phyloP scores from a whole-genome alignment of 768 basidiomycete genomes.

The Mycena alexandri region DNA sequence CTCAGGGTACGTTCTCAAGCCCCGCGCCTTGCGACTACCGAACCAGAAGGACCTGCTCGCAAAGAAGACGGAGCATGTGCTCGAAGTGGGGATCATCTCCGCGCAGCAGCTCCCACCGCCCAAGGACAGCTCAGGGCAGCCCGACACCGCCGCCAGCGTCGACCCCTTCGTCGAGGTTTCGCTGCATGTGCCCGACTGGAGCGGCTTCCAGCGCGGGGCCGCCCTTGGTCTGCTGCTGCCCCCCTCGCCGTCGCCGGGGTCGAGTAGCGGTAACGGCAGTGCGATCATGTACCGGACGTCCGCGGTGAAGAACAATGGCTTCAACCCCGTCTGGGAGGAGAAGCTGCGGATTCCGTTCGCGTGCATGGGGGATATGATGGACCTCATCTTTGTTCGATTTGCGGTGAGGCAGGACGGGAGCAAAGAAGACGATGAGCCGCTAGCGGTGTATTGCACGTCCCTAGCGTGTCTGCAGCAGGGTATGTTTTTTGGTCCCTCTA shows the following conservation, averaged over 20 bases:
- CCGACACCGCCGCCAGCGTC: slow-evolving; percentile 65
- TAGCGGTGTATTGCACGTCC: slow-evolving; percentile 81
- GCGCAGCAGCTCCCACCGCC: slow-evolving; percentile 90
- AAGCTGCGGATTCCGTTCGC: slow-evolving; percentile 78
- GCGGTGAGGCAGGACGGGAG: slow-evolving; percentile 75
- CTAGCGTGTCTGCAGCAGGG: slow-evolving; percentile 81
- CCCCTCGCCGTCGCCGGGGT: slow-evolving; percentile 36
- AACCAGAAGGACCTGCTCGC: slow-evolving; percentile 67
- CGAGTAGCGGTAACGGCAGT: slow-evolving; percentile 44
- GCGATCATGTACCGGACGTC: slow-evolving; percentile 69
- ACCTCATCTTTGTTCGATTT: slow-evolving; percentile 88
- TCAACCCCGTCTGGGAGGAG: slow-evolving; percentile 93
- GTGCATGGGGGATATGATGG: slow-evolving; percentile 78
- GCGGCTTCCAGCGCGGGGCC: slow-evolving; percentile 25
- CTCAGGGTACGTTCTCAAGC: slow-evolving; percentile 92
- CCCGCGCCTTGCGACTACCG: slow-evolving; percentile 75
- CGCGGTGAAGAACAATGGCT: slow-evolving; percentile 86
- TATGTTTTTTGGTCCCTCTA: slow-evolving; percentile 43
- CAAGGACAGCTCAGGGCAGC: slow-evolving; percentile 66
- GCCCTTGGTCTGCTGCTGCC: background rate
- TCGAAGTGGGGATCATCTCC: slow-evolving; percentile 81
- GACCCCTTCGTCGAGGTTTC: slow-evolving; percentile 89
- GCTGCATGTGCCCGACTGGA: slow-evolving; percentile 83
- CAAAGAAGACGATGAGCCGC: slow-evolving; percentile 67
- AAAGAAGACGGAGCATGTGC: slow-evolving; percentile 66